phyloP scores from a whole-genome alignment of 768 basidiomycete genomes.

The Calocybe gangraenosa region DNA sequence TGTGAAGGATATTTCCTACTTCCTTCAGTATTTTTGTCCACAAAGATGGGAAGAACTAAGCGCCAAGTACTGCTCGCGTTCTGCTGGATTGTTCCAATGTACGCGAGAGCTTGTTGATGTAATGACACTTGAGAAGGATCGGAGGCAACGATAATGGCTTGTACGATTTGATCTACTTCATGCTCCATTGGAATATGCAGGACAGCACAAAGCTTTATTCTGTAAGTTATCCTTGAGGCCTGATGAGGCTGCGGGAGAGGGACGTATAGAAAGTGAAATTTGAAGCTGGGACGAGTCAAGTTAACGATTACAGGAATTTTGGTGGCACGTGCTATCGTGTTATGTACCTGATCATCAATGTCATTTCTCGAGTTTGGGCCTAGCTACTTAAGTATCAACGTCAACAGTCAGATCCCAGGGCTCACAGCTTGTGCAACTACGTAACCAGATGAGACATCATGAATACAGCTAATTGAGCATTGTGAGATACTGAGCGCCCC shows the following conservation, averaged over 20 bases:
- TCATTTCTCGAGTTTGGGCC: too few species aligned
- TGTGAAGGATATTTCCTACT: slow-evolving; percentile 63
- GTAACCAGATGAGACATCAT: too few species aligned
- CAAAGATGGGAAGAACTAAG: slow-evolving; percentile 72
- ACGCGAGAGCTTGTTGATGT: slow-evolving; percentile 85
- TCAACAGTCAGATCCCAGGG: too few species aligned
- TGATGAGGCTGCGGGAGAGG: slow-evolving; percentile 4
- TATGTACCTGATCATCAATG: slow-evolving; percentile 16
- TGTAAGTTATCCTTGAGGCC: slow-evolving; percentile 2
- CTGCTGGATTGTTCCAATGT: slow-evolving; percentile 72
- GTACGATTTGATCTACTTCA: slow-evolving; percentile 71
- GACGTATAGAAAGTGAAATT: slow-evolving; percentile 17
- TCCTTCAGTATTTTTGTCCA: slow-evolving; percentile 57
- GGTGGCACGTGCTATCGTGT: slow-evolving; percentile 15
- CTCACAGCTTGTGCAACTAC: too few species aligned
- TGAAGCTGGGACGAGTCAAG: slow-evolving; percentile 18
- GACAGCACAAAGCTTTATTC: slow-evolving; percentile 2
- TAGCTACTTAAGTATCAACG: too few species aligned
- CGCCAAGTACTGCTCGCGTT: slow-evolving; percentile 77
- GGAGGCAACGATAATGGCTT: slow-evolving; percentile 86
- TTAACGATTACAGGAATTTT: slow-evolving; percentile 15
- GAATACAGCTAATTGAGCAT: too few species aligned
- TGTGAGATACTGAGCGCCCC: too few species aligned
- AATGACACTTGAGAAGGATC: slow-evolving; percentile 67
- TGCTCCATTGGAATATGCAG: slow-evolving; percentile 52